phyloP scores from a whole-genome alignment of 2,329 filamentous ascomycete genomes.

The Conoideocrella luteorostrata region DNA sequence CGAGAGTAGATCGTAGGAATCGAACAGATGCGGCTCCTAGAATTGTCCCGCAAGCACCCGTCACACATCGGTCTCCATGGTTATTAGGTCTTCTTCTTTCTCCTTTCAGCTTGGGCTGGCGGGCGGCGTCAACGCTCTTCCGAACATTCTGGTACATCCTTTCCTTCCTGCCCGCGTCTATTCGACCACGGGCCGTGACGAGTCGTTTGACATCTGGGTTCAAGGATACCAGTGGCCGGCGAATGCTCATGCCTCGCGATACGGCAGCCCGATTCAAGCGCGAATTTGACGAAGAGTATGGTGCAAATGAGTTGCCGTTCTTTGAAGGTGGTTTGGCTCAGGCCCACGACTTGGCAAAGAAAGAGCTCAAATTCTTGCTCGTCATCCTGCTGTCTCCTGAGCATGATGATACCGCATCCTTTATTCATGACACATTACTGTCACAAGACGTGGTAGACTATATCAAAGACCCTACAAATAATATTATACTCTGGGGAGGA shows the following conservation, averaged over 20 bases:
- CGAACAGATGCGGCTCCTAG: slow-evolving; percentile 66
- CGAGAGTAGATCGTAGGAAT: slow-evolving; percentile 18
- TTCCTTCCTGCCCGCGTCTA: slow-evolving; percentile 67
- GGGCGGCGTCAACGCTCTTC: slow-evolving; percentile 61
- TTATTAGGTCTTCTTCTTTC: slow-evolving; percentile 72
- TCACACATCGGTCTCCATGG: slow-evolving; percentile 65
- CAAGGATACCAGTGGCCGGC: slow-evolving; percentile 60
- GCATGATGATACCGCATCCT: slow-evolving; percentile 83
- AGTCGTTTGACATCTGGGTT: slow-evolving; percentile 45
- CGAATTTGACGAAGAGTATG: slow-evolving; percentile 94
- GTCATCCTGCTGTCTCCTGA: slow-evolving; percentile 85
- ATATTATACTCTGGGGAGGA: slow-evolving; percentile 86
- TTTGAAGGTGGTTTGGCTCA: slow-evolving; percentile 87
- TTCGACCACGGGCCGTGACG: slow-evolving; percentile 49
- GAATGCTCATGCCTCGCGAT: slow-evolving; percentile 76
- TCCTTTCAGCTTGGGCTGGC: slow-evolving; percentile 74
- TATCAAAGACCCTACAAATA: slow-evolving; percentile 66
- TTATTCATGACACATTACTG: slow-evolving; percentile 76
- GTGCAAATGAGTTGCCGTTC: slow-evolving; percentile 64
- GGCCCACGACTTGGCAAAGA: slow-evolving; percentile 83
- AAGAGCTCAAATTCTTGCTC: slow-evolving; percentile 85
- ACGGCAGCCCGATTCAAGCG: slow-evolving; percentile 82
- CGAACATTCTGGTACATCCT: slow-evolving; percentile 71
- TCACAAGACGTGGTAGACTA: slow-evolving; percentile 67
- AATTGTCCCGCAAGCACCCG: slow-evolving; percentile 70